Percentiles rank a stretch among this genome's conserved stretches.
Evolutionary conservation across 352 stramenopile genomes (phyloP).

Genomic region (Aphanomyces stellatus): DNA sequence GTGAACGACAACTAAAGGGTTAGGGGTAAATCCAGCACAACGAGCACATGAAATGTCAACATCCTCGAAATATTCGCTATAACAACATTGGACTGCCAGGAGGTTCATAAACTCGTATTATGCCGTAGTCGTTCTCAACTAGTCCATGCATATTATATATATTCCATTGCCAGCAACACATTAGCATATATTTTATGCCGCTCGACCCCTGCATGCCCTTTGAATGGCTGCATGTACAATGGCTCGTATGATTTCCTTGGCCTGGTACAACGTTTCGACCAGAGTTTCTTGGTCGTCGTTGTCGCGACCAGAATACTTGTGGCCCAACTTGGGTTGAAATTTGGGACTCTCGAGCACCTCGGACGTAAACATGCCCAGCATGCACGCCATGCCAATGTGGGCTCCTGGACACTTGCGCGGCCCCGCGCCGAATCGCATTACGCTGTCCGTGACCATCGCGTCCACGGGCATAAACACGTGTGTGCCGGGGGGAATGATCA

Average conservation of each 20-base stretch:
- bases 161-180: too few relatives aligned
- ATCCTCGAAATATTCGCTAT: too few relatives aligned
- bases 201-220: too few relatives aligned
- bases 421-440: constrained; percentile 16
- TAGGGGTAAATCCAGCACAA: too few relatives aligned
- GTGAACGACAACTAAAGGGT: too few relatives aligned
- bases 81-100: too few relatives aligned
- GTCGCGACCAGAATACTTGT: constrained; percentile 15
- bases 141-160: too few relatives aligned
- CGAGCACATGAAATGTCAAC: too few relatives aligned
- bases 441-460: constrained; percentile 10
- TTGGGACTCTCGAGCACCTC: neutral
- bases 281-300: constrained; percentile 15
- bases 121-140: too few relatives aligned
- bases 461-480: constrained; percentile 19
- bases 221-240: too few relatives aligned
- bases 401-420: constrained; percentile 15
- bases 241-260: neutral
- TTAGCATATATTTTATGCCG: too few relatives aligned
- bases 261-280: constrained; percentile 6
- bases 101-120: too few relatives aligned
- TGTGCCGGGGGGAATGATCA: constrained; percentile 9
- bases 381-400: constrained; percentile 5
- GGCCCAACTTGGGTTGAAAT: constrained; percentile 2
- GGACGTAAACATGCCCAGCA: constrained; percentile 3